Evolutionary conservation across 176 grass and related monocot genomes (phyloP), one percentile per base, ranked within the genome.

Genomic region (Oryza nivara): DNA sequence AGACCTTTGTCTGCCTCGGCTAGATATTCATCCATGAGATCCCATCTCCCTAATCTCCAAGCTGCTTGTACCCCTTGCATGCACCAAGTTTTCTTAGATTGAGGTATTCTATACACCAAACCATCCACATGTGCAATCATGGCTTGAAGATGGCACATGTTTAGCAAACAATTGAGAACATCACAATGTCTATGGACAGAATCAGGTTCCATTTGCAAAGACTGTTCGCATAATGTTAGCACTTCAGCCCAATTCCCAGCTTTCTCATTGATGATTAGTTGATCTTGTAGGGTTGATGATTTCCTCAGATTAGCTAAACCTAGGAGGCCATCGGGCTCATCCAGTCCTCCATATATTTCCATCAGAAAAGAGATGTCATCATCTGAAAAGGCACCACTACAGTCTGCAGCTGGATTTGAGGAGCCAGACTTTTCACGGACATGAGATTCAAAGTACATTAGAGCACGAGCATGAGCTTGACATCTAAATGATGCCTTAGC

Each of bases 121-220:
- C 96, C 93, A 87, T 98, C 96, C 49, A 98, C 96, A 89, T 93
- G 96, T 66, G 96, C 89, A 72, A 98, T 83, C 96, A 98, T 98
- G 52, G 91, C 93, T 72, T 98, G 93, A 78, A 98, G 91, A 61
- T 98, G 96, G 67, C 83, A 98, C 96, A 95, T 98, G 88, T 98
- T 98, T 52, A 95, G 93, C 83, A 92, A 89, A 77, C 96, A 93
- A 79, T 98, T 98, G 79, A 98, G 91, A 79, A 95, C 93, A 93
- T 98, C 87, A 67, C 91, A 95, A 86, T 98, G 93, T 82, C 96
- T 95, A 67, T 98, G 96, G 80, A 93, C 93, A 75, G 96, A 98
- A 81, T 85, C 86, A 9, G 91, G 89, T 87, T 98, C 91, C 91
- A 90, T 98, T 83, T 95, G 96, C 79, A 98, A 89, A 28, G 96